A percentile compares a stretch with the other conserved stretches of the same genome.
phyloP scores from a whole-genome alignment of 495 filamentous ascomycete species.

The Talaromyces liani region DNA sequence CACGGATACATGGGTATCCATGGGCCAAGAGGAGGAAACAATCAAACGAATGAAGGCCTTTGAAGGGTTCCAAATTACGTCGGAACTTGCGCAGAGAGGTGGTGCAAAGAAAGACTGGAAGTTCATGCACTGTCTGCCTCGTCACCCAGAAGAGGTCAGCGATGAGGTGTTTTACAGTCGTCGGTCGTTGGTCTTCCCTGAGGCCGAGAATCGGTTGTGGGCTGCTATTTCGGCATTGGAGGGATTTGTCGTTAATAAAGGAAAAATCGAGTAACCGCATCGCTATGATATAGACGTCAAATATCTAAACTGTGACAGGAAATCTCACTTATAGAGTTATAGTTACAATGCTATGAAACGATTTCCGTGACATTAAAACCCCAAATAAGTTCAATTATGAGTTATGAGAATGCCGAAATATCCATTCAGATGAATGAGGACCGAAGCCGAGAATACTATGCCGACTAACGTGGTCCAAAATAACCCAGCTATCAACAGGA shows the following conservation, averaged over 20 bases:
- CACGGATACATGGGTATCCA: conserved; percentile 95
- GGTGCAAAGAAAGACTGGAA: conserved; percentile 87
- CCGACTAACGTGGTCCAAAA: too few species aligned
- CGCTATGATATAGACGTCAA: not conserved
- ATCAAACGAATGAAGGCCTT: conserved; percentile 72
- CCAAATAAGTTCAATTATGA: not conserved
- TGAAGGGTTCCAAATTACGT: conserved; percentile 81
- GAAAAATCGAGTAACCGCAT: conserved; percentile 48
- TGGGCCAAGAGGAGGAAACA: conserved; percentile 89
- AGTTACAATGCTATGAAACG: not conserved
- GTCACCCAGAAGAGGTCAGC: conserved; percentile 86
- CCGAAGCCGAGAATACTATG: too few species aligned
- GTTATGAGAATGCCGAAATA: not conserved
- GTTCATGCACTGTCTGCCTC: conserved; percentile 98
- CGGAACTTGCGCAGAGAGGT: conserved; percentile 70
- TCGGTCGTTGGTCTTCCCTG: conserved; percentile 78
- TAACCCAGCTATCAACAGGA: too few species aligned
- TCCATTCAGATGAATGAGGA: too few species aligned
- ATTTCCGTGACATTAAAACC: not conserved
- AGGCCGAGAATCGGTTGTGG: conserved; percentile 93
- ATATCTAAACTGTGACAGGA: not conserved
- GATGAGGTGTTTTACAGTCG: conserved; percentile 89
- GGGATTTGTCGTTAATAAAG: conserved; percentile 86
- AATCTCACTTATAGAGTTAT: not conserved
- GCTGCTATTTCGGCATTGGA: conserved; percentile 80